Percentiles rank a stretch among this genome's conserved stretches.
phyloP scores from a whole-genome alignment of 176 grass and related monocot genomes.

The Zoysia japonica region DNA sequence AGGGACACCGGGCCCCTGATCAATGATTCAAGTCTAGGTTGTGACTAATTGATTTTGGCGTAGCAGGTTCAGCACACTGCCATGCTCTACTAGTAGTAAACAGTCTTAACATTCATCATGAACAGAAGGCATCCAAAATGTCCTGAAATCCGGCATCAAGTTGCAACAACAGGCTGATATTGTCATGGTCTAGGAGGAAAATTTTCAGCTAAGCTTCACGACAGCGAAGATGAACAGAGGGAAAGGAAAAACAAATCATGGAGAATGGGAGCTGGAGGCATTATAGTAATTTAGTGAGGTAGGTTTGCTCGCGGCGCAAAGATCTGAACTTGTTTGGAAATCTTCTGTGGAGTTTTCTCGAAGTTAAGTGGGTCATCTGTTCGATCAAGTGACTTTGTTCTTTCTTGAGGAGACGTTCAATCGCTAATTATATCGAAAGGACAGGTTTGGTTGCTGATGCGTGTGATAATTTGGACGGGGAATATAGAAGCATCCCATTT shows the following conservation, averaged over 20 bases:
- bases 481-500: background rate
- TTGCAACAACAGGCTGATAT: background rate
- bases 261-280: background rate
- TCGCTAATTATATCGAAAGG: slow-evolving; percentile 13
- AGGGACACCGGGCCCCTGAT: slow-evolving; percentile 4
- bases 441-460: background rate
- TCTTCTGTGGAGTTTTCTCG: background rate
- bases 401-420: slow-evolving; percentile 28
- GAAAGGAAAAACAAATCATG: background rate
- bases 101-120: background rate
- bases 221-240: background rate
- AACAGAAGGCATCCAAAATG: slow-evolving; percentile 15
- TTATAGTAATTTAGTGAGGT: background rate
- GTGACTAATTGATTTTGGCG: slow-evolving; percentile 26
- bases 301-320: background rate
- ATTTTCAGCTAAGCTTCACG: background rate
- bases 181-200: background rate
- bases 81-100: background rate
- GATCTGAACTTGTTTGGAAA: background rate
- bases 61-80: background rate
- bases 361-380: slow-evolving; percentile 32
- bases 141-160: slow-evolving; percentile 11
- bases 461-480: background rate
- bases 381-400: slow-evolving; percentile 16
- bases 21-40: slow-evolving; percentile 30